Conservation (phyloP, 805 yeast genomes). For the Starmerella sp. region DNA sequence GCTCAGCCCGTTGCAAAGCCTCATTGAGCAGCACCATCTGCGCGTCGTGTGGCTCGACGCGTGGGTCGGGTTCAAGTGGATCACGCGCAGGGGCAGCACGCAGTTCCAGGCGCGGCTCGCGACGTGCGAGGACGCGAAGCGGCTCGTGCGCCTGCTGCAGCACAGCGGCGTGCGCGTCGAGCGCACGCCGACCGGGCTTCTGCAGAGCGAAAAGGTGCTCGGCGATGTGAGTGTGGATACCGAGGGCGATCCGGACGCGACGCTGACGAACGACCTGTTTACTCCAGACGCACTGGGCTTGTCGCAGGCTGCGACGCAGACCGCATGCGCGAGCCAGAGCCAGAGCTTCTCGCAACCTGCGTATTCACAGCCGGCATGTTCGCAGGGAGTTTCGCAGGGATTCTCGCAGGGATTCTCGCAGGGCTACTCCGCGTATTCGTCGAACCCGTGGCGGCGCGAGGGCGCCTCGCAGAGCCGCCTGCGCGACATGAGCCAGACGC, state of each 20-base stretch:
- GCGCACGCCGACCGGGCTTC: not conserved
- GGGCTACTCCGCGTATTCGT: too few relatives aligned
- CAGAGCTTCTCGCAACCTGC: too few relatives aligned
- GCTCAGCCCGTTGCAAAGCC: not conserved
- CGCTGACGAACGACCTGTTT: too few relatives aligned
- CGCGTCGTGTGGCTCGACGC: not conserved
- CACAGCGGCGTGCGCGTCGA: not conserved
- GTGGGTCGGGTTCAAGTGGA: slow-evolving; percentile 12
- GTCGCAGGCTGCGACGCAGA: too few relatives aligned
- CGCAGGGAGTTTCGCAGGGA: too few relatives aligned
- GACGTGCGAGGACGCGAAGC: not conserved
- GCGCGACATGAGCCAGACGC: not conserved
- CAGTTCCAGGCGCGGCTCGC: slow-evolving; percentile 7
- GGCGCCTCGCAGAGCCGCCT: not conserved
- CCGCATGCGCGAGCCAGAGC: too few relatives aligned
- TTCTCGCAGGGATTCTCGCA: too few relatives aligned
- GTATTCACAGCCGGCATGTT: too few relatives aligned
- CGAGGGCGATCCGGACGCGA: too few relatives aligned
- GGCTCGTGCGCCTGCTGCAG: not conserved
- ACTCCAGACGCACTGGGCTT: too few relatives aligned
- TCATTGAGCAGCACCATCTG: not conserved
- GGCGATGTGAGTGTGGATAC: too few relatives aligned
- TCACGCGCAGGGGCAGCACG: slow-evolving; percentile 8
- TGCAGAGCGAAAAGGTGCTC: not conserved
- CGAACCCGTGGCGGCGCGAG: too few relatives aligned